phyloP scores from a whole-genome alignment of 23 red algal species.

The Gracilariopsis chorda region DNA sequence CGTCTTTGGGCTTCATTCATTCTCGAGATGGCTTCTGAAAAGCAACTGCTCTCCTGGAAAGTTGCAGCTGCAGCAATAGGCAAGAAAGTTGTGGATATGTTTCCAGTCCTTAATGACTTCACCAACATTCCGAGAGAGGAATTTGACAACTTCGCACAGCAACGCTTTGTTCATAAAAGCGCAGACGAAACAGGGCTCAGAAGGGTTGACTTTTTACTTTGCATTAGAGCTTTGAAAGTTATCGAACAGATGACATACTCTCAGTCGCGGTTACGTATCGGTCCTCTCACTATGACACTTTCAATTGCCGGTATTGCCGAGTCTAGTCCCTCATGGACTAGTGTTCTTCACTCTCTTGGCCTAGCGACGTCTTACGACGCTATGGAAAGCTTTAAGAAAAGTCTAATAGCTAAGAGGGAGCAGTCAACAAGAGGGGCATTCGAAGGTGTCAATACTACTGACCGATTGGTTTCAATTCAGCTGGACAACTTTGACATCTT shows the following conservation, averaged over 20 bases:
- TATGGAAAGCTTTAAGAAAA: not conserved
- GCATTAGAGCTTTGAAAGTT: not conserved
- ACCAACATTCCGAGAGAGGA: not conserved
- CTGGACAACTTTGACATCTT: conserved; percentile 36
- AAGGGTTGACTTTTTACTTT: not conserved
- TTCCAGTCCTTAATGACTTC: not conserved
- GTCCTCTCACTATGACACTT: not conserved
- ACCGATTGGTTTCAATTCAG: not conserved
- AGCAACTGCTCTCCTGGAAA: not conserved
- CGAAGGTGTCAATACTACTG: not conserved
- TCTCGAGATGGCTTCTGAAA: not conserved
- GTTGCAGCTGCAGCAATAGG: not conserved
- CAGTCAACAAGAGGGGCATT: not conserved
- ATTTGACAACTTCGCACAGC: too few relatives aligned
- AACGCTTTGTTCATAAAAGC: too few relatives aligned
- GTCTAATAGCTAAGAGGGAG: not conserved
- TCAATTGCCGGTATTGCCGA: conserved; percentile 6
- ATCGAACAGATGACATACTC: not conserved
- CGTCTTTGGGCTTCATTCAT: not conserved
- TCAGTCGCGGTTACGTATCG: not conserved
- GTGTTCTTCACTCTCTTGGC: not conserved
- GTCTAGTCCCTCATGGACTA: not conserved
- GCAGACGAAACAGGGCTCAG: too few relatives aligned
- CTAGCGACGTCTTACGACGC: not conserved
- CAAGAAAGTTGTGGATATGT: not conserved